phyloP scores from a whole-genome alignment of 768 basidiomycete species.

The Kwoniella shandongensis region DNA sequence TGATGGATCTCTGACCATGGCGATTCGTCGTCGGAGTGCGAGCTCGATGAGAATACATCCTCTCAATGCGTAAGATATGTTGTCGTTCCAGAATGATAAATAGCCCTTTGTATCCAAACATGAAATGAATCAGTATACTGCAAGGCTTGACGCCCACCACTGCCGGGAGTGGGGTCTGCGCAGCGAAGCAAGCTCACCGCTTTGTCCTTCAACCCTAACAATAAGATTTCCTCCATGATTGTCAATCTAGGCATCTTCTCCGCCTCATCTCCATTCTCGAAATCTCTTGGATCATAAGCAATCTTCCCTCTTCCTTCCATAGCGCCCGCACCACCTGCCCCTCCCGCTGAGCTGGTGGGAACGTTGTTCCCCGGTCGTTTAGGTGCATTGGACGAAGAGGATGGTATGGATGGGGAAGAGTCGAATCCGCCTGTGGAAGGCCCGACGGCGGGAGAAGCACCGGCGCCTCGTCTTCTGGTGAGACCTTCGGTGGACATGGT shows the following conservation, averaged over 20 bases:
- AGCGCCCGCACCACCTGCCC: conserved; percentile 56
- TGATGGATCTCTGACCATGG: conserved; percentile 79
- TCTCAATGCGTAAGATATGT: conserved; percentile 97
- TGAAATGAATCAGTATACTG: too few relatives aligned
- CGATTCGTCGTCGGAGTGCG: conserved; percentile 90
- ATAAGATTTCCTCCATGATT: conserved; percentile 92
- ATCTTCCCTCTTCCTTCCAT: conserved; percentile 84
- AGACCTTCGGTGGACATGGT: conserved; percentile 51
- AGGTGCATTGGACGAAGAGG: conserved; percentile 19
- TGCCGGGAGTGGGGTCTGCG: neutral
- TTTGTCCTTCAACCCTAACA: conserved; percentile 94
- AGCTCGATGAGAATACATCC: conserved; percentile 97
- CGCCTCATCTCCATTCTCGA: conserved; percentile 59
- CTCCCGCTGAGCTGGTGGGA: conserved; percentile 53
- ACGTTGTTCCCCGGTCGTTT: conserved; percentile 53
- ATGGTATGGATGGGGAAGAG: conserved; percentile 22
- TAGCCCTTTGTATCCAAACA: conserved; percentile 65
- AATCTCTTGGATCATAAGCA: conserved; percentile 89
- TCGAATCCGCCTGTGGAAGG: conserved; percentile 22
- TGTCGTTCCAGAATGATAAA: conserved; percentile 99
- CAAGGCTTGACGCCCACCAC: too few relatives aligned
- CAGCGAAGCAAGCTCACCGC: conserved; percentile 65
- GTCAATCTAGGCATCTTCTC: conserved; percentile 79
- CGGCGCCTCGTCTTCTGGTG: conserved; percentile 48
- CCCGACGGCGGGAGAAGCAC: conserved; percentile 34